A percentile compares a stretch with the other conserved stretches of the same genome.
Evolutionary conservation across 164 flowering plant genomes (phyloP).

Genomic region (Aristolochia fimbriata): DNA sequence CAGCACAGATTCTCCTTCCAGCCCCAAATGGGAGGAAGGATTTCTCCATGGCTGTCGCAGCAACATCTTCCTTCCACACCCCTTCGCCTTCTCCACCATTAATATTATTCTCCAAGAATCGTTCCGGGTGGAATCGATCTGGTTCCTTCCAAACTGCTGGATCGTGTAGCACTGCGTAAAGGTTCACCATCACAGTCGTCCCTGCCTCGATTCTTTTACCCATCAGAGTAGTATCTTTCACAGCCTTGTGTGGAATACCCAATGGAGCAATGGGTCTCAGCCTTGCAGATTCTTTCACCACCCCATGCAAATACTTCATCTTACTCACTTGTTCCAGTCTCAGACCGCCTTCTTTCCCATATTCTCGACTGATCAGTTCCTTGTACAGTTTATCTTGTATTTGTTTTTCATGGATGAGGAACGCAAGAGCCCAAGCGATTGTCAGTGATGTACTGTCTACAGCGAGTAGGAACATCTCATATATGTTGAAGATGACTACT

Average conservation of each 20-base stretch:
- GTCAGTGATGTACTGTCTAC: slow-evolving; percentile 14
- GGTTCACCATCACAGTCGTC: slow-evolving; percentile 11
- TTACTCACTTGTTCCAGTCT: no score
- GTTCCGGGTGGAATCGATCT: slow-evolving; percentile 9
- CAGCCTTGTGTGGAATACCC: no score
- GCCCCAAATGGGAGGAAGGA: slow-evolving; percentile 16
- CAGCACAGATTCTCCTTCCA: no score
- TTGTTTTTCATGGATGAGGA: slow-evolving; percentile 2
- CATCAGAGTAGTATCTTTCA: slow-evolving; percentile 6
- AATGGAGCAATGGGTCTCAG: slow-evolving; percentile 9
- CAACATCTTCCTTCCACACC: neutral
- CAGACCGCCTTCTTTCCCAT: no score
- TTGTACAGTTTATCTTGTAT: slow-evolving; percentile 10
- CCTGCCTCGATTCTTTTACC: slow-evolving; percentile 10
- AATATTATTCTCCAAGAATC: slow-evolving; percentile 8
- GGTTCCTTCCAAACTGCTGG: slow-evolving; percentile 12
- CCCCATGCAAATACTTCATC: slow-evolving; percentile 9
- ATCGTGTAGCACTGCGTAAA: slow-evolving; percentile 11
- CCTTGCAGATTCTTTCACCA: slow-evolving; percentile 11
- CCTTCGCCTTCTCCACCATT: neutral
- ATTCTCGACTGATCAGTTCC: no score
- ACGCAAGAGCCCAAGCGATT: slow-evolving; percentile 13
- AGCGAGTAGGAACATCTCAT: slow-evolving; percentile 9
- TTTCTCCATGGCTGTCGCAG: neutral
- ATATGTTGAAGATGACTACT: slow-evolving; percentile 7